Evolutionary conservation across 208 protist genomes (phyloP).

Genomic region (Polymyxa betae): DNA sequence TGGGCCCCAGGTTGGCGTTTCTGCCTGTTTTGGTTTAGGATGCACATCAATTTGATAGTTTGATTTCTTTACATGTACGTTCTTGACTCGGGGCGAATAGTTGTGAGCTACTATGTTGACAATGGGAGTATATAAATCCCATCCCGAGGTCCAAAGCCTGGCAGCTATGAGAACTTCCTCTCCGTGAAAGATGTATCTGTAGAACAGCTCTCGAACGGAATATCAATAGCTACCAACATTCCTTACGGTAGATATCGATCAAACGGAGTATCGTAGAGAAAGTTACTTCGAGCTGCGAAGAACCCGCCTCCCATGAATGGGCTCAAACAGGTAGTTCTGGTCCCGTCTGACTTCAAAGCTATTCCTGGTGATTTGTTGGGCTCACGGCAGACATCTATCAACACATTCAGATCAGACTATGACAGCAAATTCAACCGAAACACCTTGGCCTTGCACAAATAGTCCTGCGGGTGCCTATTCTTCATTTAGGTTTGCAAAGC

Average conservation of each 20-base stretch:
- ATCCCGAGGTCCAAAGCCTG: conserved; percentile 12
- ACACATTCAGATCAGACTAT: background rate
- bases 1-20: conserved; percentile 34
- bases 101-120: conserved; percentile 18
- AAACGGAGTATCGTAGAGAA: conserved; percentile 17
- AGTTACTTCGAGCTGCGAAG: background rate
- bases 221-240: background rate
- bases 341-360: background rate
- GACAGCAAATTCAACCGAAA: background rate
- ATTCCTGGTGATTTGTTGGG: conserved; percentile 5
- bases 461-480: background rate
- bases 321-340: conserved; percentile 12
- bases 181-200: conserved; percentile 43
- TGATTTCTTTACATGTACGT: conserved; percentile 20
- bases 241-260: conserved; percentile 26
- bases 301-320: conserved; percentile 46
- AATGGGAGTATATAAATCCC: conserved; percentile 27
- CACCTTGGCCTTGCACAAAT: conserved; percentile 15
- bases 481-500: background rate
- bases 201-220: background rate
- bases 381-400: conserved; percentile 33
- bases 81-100: background rate
- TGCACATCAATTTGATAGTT: background rate
- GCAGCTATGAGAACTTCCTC: conserved; percentile 38
- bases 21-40: background rate